These are phyloP conservation scores for Pulveroboletus sp. DNA, from an alignment of 1,284 basidiomycete genomes.

Conservation along the genomic window DNA sequence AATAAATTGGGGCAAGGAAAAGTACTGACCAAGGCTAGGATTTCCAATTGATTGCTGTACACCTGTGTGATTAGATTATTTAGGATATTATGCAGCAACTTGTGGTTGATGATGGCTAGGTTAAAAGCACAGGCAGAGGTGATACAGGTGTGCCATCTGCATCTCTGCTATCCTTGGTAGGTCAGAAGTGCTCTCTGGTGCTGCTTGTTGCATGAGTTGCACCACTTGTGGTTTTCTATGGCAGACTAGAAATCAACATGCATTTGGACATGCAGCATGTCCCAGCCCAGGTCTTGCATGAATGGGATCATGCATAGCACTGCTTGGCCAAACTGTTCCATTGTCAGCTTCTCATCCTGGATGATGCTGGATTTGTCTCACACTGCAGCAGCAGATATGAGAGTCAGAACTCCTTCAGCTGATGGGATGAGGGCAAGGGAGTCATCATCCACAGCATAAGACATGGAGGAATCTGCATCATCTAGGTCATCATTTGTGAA, in stretches of 20 bases:
- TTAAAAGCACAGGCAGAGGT: background rate
- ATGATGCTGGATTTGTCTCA: background rate
- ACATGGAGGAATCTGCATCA: background rate
- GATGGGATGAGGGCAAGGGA: background rate
- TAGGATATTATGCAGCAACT: no score
- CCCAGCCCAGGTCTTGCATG: background rate
- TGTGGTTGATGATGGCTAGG: background rate
- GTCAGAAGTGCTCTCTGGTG: background rate
- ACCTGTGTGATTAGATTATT: no score
- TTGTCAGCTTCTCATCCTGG: background rate
- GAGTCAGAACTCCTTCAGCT: no score
- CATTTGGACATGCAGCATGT: background rate
- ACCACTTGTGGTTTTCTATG: background rate
- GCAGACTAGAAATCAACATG: background rate
- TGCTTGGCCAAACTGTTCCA: background rate
- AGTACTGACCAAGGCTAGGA: no score
- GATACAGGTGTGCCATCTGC: background rate
- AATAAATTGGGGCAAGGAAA: no score
- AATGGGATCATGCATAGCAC: background rate
- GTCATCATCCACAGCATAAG: background rate
- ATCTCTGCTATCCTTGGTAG: background rate
- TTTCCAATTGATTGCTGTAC: no score
- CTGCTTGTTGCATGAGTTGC: background rate
- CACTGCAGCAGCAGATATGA: no score
- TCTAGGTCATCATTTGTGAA: background rate